These are phyloP conservation scores for Fusarium devonianum DNA, from an alignment of 2,329 filamentous ascomycete species.

Conservation along the genomic window DNA sequence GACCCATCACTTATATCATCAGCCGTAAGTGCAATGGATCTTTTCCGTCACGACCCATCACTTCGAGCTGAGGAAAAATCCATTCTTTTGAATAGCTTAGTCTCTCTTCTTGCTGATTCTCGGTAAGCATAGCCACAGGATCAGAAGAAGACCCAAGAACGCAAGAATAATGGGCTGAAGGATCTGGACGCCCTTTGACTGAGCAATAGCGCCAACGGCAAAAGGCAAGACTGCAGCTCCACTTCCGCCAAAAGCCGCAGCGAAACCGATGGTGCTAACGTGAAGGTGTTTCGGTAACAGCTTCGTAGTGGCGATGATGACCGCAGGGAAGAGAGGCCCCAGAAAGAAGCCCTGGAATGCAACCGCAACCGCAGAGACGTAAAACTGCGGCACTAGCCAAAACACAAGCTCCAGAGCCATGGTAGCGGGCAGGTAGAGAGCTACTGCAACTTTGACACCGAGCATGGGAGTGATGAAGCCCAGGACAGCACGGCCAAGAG, in stretches of 20 bases:
- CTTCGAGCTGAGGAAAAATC: no score
- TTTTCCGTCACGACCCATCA: no score
- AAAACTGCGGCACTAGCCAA: conserved; percentile 82
- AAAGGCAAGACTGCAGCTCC: conserved; percentile 74
- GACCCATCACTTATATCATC: no score
- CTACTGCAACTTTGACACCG: conserved; percentile 71
- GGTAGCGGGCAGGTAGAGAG: conserved; percentile 67
- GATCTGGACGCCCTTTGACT: conserved; percentile 61
- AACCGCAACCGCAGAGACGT: conserved; percentile 76
- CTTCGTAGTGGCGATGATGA: conserved; percentile 74
- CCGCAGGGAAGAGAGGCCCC: conserved; percentile 78
- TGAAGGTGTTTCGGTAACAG: conserved; percentile 75
- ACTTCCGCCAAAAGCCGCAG: conserved; percentile 75
- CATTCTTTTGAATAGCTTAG: conserved; percentile 22
- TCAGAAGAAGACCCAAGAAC: conserved; percentile 53
- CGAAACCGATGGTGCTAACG: conserved; percentile 79
- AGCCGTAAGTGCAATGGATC: no score
- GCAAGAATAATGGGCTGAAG: conserved; percentile 65
- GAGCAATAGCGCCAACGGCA: conserved; percentile 71
- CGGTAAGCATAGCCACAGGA: conserved; percentile 57
- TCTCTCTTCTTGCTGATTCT: conserved; percentile 51
- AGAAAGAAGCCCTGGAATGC: conserved; percentile 80
- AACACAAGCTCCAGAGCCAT: conserved; percentile 75
- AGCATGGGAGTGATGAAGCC: conserved; percentile 76
- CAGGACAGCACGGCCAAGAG: conserved; percentile 72